Percentiles rank a stretch among this genome's conserved stretches.
Conservation (phyloP, 2,329 filamentous ascomycete species). For the Penicillium occitanis region DNA sequence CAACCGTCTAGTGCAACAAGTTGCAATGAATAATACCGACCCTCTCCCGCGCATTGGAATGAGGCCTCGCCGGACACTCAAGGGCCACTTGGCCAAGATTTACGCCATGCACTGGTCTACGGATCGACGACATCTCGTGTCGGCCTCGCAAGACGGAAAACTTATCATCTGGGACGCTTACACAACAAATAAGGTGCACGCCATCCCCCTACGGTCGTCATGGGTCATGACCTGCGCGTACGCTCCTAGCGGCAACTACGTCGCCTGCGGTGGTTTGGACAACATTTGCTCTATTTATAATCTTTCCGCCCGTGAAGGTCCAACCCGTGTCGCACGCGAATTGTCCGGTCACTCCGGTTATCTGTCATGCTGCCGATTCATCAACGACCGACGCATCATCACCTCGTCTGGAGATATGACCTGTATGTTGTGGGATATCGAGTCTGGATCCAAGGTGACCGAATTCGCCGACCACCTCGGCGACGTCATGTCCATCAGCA, state of each 20-base stretch:
- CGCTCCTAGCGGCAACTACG: conserved; percentile 95
- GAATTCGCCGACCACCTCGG: conserved; percentile 98
- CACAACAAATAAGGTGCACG: conserved; percentile 99
- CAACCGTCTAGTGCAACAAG: conserved; percentile 70
- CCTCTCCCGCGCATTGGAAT: conserved; percentile 89
- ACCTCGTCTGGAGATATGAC: conserved; percentile 99
- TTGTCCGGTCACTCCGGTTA: conserved; percentile 96
- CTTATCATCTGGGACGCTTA: conserved; percentile 99
- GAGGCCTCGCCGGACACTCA: conserved; percentile 95
- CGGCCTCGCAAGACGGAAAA: conserved; percentile 97
- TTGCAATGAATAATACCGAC: conserved; percentile 90
- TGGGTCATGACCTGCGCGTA: conserved; percentile 99
- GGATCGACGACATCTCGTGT: conserved; percentile 93
- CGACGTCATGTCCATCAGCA: conserved; percentile 99
- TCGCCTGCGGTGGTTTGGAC: conserved; percentile 96
- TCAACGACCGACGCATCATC: conserved; percentile 96
- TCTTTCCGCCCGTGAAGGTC: conserved; percentile 93
- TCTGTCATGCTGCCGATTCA: conserved; percentile 96
- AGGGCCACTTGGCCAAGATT: conserved; percentile 98
- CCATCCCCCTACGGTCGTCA: conserved; percentile 92
- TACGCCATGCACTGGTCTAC: conserved; percentile 99
- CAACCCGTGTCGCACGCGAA: conserved; percentile 91
- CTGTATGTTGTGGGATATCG: conserved; percentile 99
- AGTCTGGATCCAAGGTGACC: conserved; percentile 93
- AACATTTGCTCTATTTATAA: conserved; percentile 99